Percentiles rank a stretch among this genome's conserved stretches.
These are phyloP conservation scores for Fonsecaea multimorphosa DNA, from an alignment of 2,329 filamentous ascomycete genomes.

Conservation along the genomic window DNA sequence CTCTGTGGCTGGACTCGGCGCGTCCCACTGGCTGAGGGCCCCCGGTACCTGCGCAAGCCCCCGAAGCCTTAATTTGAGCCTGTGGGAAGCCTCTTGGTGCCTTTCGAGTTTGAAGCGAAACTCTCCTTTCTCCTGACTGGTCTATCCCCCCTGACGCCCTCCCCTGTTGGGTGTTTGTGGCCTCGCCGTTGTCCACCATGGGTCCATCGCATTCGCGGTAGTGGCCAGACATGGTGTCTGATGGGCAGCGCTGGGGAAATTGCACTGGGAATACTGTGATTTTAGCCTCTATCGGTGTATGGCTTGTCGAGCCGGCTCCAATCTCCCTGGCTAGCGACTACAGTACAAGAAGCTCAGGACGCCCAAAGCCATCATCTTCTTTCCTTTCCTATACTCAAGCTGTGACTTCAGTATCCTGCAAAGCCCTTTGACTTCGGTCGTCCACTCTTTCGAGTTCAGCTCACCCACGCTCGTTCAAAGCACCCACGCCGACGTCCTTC, in stretches of 20 bases:
- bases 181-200: slow-evolving; percentile 14
- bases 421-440: slow-evolving; percentile 38
- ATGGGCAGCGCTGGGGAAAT: slow-evolving; percentile 23
- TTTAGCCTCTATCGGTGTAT: slow-evolving; percentile 23
- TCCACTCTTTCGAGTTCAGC: slow-evolving; percentile 41
- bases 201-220: slow-evolving; percentile 6
- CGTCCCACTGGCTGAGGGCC: slow-evolving; percentile 19
- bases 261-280: slow-evolving; percentile 16
- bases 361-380: slow-evolving; percentile 29
- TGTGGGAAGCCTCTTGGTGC: slow-evolving; percentile 14
- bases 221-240: slow-evolving; percentile 20
- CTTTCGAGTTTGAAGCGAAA: slow-evolving; percentile 6
- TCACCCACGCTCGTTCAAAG: slow-evolving; percentile 38
- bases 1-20: slow-evolving; percentile 15
- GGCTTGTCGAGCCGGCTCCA: slow-evolving; percentile 21
- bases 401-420: slow-evolving; percentile 36
- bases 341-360: slow-evolving; percentile 34
- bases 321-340: slow-evolving; percentile 32
- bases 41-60: slow-evolving; percentile 28
- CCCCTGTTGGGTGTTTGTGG: slow-evolving; percentile 24
- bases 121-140: slow-evolving; percentile 8
- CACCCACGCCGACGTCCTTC: slow-evolving; percentile 22
- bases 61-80: slow-evolving; percentile 35
- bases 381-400: slow-evolving; percentile 36
- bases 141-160: background rate